phyloP scores from a whole-genome alignment of 768 basidiomycete genomes.

The Suillus cothurnatus region DNA sequence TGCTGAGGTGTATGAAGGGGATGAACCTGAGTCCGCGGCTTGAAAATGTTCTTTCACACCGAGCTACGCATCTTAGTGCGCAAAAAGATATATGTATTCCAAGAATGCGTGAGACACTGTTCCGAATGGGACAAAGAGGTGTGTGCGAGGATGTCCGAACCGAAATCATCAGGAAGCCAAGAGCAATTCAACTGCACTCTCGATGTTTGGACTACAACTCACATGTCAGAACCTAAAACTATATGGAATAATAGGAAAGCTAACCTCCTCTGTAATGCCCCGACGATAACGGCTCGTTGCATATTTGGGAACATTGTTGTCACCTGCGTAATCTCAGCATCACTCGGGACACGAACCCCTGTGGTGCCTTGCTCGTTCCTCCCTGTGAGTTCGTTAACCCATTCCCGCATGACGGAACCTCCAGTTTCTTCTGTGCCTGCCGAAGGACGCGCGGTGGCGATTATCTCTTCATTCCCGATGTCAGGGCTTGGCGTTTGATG shows the following conservation, averaged over 20 bases:
- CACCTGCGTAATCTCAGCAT: conserved; percentile 74
- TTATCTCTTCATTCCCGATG: conserved; percentile 54
- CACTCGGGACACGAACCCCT: conserved; percentile 69
- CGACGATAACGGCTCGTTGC: conserved; percentile 69
- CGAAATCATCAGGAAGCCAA: conserved; percentile 48
- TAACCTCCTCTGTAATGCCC: conserved; percentile 82
- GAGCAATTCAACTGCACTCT: conserved; percentile 81
- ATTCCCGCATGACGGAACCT: conserved; percentile 66
- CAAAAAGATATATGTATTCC: background rate
- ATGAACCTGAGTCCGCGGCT: conserved; percentile 40
- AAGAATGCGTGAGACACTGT: background rate
- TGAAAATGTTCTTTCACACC: conserved; percentile 18
- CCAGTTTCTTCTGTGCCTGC: conserved; percentile 31
- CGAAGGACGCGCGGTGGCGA: conserved; percentile 60
- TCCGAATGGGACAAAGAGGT: background rate
- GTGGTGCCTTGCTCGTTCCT: conserved; percentile 52
- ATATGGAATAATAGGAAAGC: conserved; percentile 23
- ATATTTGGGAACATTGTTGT: conserved; percentile 85
- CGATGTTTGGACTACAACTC: conserved; percentile 64
- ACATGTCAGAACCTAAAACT: conserved; percentile 4
- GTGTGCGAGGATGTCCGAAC: background rate
- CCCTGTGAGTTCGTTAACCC: conserved; percentile 81
- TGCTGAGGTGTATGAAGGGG: conserved; percentile 42
- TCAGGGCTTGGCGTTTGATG: conserved; percentile 20
- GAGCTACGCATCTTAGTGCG: background rate